Conservation (phyloP, 2,329 filamentous ascomycete genomes). For the Alternaria tenuissima region DNA sequence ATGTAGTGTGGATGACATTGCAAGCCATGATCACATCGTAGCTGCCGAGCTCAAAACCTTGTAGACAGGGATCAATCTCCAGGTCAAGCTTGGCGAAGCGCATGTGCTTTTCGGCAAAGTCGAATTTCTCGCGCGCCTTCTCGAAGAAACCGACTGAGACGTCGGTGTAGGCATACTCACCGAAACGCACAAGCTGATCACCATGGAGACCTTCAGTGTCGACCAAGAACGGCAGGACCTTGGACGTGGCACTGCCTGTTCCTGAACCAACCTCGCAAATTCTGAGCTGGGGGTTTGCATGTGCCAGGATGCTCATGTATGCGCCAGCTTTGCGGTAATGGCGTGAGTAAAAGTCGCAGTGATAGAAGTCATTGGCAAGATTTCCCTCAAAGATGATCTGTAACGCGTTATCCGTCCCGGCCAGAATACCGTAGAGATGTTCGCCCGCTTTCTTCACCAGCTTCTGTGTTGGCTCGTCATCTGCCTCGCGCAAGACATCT, state of each 20-base stretch:
- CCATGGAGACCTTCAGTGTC: conserved; percentile 11
- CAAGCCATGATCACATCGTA: conserved; percentile 30
- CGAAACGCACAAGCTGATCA: conserved; percentile 13
- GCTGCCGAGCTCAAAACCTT: conserved; percentile 19
- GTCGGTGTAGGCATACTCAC: conserved; percentile 22
- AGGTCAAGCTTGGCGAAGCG: conserved; percentile 21
- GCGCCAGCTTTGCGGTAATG: conserved; percentile 13
- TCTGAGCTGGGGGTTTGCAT: conserved; percentile 13
- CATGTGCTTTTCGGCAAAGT: conserved; percentile 12
- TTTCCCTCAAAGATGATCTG: conserved; percentile 16
- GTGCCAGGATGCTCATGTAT: conserved; percentile 10
- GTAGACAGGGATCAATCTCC: background rate
- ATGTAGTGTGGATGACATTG: conserved; percentile 21
- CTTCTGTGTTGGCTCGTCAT: conserved; percentile 15
- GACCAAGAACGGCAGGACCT: conserved; percentile 9
- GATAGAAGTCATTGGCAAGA: conserved; percentile 15
- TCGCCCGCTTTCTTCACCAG: conserved; percentile 15
- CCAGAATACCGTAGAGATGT: conserved; percentile 12
- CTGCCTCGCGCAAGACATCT: conserved; percentile 14
- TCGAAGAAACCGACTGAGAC: conserved; percentile 14
- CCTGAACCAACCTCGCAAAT: conserved; percentile 22
- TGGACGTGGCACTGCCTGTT: conserved; percentile 7
- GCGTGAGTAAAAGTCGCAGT: conserved; percentile 8
- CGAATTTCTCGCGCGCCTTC: conserved; percentile 12
- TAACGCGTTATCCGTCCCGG: conserved; percentile 6